Evolutionary conservation across 345 rosid species (phyloP).

Genomic region (Ceriops decandra): DNA sequence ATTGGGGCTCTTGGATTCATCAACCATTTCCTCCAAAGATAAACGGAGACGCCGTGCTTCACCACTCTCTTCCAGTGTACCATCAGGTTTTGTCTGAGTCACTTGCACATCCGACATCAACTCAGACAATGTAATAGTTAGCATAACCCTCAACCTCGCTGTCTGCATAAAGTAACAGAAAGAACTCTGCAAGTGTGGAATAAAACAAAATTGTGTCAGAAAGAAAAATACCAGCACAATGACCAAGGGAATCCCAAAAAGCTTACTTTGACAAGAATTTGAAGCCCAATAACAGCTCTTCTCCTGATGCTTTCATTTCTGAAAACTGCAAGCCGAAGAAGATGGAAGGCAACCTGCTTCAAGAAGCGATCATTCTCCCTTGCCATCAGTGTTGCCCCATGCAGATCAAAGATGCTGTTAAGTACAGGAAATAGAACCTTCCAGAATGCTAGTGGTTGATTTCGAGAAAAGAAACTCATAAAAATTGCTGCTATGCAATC

Average conservation of each 20-base stretch:
- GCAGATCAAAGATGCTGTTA: conserved; percentile 73
- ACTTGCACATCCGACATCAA: conserved; percentile 96
- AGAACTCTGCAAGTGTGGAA: conserved; percentile 72
- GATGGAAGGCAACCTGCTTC: conserved; percentile 96
- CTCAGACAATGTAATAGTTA: conserved; percentile 93
- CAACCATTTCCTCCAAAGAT: conserved; percentile 91
- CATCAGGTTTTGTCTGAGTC: conserved; percentile 92
- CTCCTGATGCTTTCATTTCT: conserved; percentile 87
- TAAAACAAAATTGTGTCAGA: conserved; percentile 10
- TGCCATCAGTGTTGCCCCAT: conserved; percentile 93
- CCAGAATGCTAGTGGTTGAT: conserved; percentile 91
- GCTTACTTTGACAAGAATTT: conserved; percentile 84
- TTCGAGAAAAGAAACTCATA: conserved; percentile 83
- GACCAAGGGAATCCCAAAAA: conserved; percentile 23
- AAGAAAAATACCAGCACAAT: conserved; percentile 5
- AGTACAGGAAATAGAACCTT: conserved; percentile 82
- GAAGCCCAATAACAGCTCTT: conserved; percentile 94
- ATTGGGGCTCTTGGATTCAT: conserved; percentile 60
- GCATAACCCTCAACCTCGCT: conserved; percentile 92
- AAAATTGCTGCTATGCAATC: conserved; percentile 89
- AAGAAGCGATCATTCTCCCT: conserved; percentile 99
- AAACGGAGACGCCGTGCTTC: conserved; percentile 87
- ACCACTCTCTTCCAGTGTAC: conserved; percentile 91
- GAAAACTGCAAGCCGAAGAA: conserved; percentile 92
- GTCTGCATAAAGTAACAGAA: conserved; percentile 79